Conservation (phyloP, 345 rosid genomes). For the Citrus australasica region DNA sequence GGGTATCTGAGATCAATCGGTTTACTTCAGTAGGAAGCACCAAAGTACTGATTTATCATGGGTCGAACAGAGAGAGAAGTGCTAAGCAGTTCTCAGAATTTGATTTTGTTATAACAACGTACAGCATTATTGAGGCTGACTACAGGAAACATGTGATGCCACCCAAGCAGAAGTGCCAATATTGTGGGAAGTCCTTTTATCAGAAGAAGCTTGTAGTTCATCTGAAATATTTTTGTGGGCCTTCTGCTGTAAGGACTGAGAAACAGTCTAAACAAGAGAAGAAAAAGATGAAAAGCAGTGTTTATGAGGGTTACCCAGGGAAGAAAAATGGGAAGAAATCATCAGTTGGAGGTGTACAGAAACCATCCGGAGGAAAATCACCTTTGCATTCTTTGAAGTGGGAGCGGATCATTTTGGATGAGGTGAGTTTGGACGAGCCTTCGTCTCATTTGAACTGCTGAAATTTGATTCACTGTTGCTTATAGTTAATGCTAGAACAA, state of each 20-base stretch:
- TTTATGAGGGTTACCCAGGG: conserved; percentile 21
- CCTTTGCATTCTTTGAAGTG: conserved; percentile 75
- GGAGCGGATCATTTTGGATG: conserved; percentile 88
- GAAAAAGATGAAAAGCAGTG: conserved; percentile 40
- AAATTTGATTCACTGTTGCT: background rate
- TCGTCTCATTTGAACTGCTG: background rate
- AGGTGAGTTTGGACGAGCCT: conserved; percentile 44
- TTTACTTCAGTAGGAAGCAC: conserved; percentile 79
- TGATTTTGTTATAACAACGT: conserved; percentile 92
- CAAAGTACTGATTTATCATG: conserved; percentile 79
- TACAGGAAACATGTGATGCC: conserved; percentile 71
- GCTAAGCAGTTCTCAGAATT: conserved; percentile 47
- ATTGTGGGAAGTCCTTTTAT: conserved; percentile 61
- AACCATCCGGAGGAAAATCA: conserved; percentile 40
- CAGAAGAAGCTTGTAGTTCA: conserved; percentile 49
- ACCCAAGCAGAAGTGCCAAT: conserved; percentile 56
- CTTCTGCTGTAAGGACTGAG: conserved; percentile 59
- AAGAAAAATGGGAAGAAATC: conserved; percentile 25
- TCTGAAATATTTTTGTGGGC: conserved; percentile 74
- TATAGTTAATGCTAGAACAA: background rate
- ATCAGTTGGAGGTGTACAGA: conserved; percentile 11
- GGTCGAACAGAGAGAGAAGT: conserved; percentile 59
- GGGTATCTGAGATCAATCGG: conserved; percentile 76
- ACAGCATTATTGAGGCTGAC: conserved; percentile 73
- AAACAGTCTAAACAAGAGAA: conserved; percentile 83